Conservation (phyloP, 441 rosid species). For the Corymbia citriodora region DNA sequence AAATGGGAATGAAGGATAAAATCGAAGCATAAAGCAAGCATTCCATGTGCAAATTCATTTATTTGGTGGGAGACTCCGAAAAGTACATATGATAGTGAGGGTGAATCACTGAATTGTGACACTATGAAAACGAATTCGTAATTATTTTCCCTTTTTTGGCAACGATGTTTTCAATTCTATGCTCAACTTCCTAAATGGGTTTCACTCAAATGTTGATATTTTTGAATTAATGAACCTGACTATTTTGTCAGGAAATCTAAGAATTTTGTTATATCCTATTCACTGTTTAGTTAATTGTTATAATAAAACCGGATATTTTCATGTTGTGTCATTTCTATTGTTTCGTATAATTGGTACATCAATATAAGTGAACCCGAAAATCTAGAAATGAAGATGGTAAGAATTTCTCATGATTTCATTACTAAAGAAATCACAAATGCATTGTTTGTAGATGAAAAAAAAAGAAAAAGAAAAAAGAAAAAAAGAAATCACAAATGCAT, state of each 20-base stretch:
- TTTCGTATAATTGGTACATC: too few relatives aligned
- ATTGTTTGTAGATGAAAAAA: too few relatives aligned
- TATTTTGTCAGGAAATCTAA: background rate
- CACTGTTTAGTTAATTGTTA: background rate
- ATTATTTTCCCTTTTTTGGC: background rate
- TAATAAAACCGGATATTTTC: too few relatives aligned
- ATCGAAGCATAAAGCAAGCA: background rate
- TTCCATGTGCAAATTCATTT: background rate
- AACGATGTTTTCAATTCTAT: background rate
- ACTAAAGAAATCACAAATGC: background rate
- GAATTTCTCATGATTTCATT: background rate
- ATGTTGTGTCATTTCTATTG: too few relatives aligned
- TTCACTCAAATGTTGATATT: background rate
- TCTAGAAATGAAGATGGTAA: background rate
- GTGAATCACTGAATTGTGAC: background rate
- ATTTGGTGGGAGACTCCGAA: background rate
- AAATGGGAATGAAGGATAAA: background rate
- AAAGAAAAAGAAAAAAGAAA: too few relatives aligned
- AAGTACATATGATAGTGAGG: background rate
- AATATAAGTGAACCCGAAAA: background rate
- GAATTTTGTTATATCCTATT: background rate
- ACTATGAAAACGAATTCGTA: background rate
- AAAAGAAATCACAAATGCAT: background rate
- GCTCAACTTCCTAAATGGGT: background rate
- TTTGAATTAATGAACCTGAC: background rate